phyloP scores from a whole-genome alignment of 2,329 filamentous ascomycete species.

The Neonectria ditissima region DNA sequence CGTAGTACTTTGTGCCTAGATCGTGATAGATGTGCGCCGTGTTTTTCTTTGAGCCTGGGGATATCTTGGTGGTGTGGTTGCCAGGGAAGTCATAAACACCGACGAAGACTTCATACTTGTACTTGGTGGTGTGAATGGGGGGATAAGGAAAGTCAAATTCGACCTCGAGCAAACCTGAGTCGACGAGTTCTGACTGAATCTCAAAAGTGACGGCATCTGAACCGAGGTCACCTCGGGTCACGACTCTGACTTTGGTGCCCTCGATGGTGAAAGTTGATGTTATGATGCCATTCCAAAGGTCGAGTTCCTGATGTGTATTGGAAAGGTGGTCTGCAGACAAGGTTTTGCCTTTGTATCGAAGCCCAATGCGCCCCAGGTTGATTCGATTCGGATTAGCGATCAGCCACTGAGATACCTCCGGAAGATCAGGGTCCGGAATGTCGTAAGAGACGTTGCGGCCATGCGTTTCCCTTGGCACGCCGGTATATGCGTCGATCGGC shows the following conservation, averaged over 20 bases:
- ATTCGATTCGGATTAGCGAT: conserved; percentile 61
- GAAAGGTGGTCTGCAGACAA: conserved; percentile 46
- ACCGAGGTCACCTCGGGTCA: conserved; percentile 53
- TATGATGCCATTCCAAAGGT: conserved; percentile 44
- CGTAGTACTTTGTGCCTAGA: conserved; percentile 54
- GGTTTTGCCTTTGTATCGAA: conserved; percentile 49
- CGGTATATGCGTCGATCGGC: conserved; percentile 46
- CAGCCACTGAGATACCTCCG: conserved; percentile 61
- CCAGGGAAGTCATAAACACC: conserved; percentile 54
- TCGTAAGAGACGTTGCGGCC: conserved; percentile 54
- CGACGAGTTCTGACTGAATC: conserved; percentile 52
- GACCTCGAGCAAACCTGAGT: conserved; percentile 48
- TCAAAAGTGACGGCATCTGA: conserved; percentile 53
- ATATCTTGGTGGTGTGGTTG: conserved; percentile 53
- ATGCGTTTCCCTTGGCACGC: conserved; percentile 49
- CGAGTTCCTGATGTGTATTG: conserved; percentile 45
- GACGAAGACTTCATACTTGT: conserved; percentile 59
- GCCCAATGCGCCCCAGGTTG: conserved; percentile 57
- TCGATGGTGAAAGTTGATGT: conserved; percentile 52
- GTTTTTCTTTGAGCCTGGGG: conserved; percentile 14
- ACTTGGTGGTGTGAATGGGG: conserved; percentile 52
- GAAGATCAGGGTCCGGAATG: conserved; percentile 51
- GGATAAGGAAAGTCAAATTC: conserved; percentile 59
- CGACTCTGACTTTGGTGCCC: conserved; percentile 48
- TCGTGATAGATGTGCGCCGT: conserved; percentile 52